Percentiles rank a stretch among this genome's conserved stretches.
Evolutionary conservation across 1,284 basidiomycete genomes (phyloP).

Genomic region (Vanrija sp.): DNA sequence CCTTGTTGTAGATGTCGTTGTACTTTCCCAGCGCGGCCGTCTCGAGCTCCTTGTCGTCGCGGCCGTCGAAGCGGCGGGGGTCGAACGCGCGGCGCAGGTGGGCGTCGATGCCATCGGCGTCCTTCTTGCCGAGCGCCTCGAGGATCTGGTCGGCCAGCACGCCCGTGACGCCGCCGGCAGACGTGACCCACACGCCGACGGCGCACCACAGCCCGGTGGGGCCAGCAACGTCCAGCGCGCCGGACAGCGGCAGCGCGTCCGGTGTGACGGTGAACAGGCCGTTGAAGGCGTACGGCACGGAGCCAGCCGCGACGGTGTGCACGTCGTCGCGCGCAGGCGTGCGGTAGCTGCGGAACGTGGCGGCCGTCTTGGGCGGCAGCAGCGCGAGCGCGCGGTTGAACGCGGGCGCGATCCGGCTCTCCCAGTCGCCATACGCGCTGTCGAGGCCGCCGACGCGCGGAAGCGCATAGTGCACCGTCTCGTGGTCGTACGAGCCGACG

Average conservation of each 20-base stretch:
- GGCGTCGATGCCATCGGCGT: neutral
- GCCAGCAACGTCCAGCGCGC: slow-evolving; percentile 6
- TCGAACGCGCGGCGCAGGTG: slow-evolving; percentile 18
- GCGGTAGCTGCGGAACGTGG: slow-evolving; percentile 3
- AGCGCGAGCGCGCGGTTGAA: slow-evolving; percentile 16
- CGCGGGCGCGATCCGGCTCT: neutral
- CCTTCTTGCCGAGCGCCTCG: slow-evolving; percentile 2
- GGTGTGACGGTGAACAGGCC: slow-evolving; percentile 31
- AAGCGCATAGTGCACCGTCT: slow-evolving; percentile 10
- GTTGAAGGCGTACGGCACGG: slow-evolving; percentile 19
- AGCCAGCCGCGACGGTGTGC: neutral
- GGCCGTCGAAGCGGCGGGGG: slow-evolving; percentile 32
- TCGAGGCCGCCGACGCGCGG: neutral
- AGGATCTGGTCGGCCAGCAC: slow-evolving; percentile 22
- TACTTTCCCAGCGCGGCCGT: slow-evolving; percentile 20
- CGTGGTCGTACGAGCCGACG: slow-evolving; percentile 28
- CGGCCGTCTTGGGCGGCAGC: slow-evolving; percentile 15
- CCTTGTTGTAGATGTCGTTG: slow-evolving; percentile 30
- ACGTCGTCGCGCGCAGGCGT: neutral
- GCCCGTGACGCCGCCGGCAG: slow-evolving; percentile 20
- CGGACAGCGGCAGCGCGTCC: slow-evolving; percentile 27
- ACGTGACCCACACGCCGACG: slow-evolving; percentile 30
- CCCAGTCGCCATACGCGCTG: slow-evolving; percentile 21
- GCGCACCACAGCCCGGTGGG: slow-evolving; percentile 17
- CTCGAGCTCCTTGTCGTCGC: slow-evolving; percentile 1